Evolutionary conservation across 805 yeast genomes (phyloP).

Genomic region (Tetrapisispora phaffii): DNA sequence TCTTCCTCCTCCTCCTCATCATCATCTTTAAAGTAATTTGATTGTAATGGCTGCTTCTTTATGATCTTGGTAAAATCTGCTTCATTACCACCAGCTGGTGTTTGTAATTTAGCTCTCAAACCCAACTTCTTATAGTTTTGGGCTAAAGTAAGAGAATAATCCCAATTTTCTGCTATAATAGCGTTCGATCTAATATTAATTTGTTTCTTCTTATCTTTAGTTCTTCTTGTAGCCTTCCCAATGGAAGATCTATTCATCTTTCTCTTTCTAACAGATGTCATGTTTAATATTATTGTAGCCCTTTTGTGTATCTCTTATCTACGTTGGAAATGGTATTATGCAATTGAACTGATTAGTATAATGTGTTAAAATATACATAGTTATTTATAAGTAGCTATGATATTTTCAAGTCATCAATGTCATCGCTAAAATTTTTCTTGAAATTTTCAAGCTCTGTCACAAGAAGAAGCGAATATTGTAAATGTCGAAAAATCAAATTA

Average conservation of each 20-base stretch:
- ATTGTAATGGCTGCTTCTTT: conserved; percentile 29
- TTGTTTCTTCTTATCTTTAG: conserved; percentile 60
- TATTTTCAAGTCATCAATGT: too few species aligned
- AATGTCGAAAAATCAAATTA: too few species aligned
- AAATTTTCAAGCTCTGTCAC: too few species aligned
- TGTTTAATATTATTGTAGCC: conserved; percentile 11
- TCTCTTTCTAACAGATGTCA: conserved; percentile 76
- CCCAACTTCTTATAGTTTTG: conserved; percentile 87
- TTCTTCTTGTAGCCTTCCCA: conserved; percentile 57
- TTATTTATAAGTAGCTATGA: too few species aligned
- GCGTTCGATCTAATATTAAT: conserved; percentile 63
- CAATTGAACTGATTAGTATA: too few species aligned
- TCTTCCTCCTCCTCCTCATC: conserved; percentile 20
- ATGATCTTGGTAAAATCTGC: conserved; percentile 37
- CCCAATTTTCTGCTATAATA: conserved; percentile 86
- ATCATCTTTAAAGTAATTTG: conserved; percentile 15
- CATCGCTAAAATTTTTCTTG: too few species aligned
- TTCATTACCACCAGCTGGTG: conserved; percentile 75
- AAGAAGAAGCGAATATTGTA: too few species aligned
- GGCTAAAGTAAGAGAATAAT: conserved; percentile 61
- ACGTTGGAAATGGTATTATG: too few species aligned
- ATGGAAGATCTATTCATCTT: conserved; percentile 69
- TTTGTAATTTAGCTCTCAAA: conserved; percentile 53
- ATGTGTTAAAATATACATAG: too few species aligned
- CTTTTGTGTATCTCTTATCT: too few species aligned